Evolutionary conservation across 176 grass and related monocot genomes (phyloP).

Genomic region (Triticum urartu): DNA sequence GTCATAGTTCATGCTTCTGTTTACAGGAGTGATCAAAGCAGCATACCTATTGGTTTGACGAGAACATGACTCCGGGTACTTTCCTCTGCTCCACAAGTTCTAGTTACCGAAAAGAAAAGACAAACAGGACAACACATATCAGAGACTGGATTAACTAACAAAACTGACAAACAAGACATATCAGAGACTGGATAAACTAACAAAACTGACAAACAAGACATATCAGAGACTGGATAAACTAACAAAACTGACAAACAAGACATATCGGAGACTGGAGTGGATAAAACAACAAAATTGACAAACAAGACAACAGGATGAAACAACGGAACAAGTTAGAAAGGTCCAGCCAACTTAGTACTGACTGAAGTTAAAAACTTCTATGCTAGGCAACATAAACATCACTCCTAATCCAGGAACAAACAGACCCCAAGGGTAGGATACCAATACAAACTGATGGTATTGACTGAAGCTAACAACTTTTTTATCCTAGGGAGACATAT

Average conservation of each 20-base stretch:
- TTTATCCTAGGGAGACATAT: too few species aligned
- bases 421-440: neutral
- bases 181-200: conserved; percentile 41
- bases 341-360: neutral
- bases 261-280: conserved; percentile 40
- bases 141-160: conserved; percentile 43
- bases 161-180: conserved; percentile 39
- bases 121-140: conserved; percentile 53
- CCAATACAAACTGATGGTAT: neutral
- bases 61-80: conserved; percentile 38
- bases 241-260: conserved; percentile 32
- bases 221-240: conserved; percentile 46
- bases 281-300: conserved; percentile 30
- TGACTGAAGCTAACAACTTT: too few species aligned
- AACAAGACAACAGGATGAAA: conserved; percentile 23
- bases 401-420: neutral
- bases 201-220: conserved; percentile 31
- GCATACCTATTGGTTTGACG: conserved; percentile 56
- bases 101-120: conserved; percentile 51
- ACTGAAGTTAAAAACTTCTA: neutral
- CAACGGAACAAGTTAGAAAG: neutral
- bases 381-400: neutral
- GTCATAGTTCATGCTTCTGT: conserved; percentile 19
- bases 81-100: conserved; percentile 51
- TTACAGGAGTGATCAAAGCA: conserved; percentile 41